Percentiles rank a stretch among this genome's conserved stretches.
Conservation (phyloP, 805 yeast genomes). For the Torulaspora gathmanii region DNA sequence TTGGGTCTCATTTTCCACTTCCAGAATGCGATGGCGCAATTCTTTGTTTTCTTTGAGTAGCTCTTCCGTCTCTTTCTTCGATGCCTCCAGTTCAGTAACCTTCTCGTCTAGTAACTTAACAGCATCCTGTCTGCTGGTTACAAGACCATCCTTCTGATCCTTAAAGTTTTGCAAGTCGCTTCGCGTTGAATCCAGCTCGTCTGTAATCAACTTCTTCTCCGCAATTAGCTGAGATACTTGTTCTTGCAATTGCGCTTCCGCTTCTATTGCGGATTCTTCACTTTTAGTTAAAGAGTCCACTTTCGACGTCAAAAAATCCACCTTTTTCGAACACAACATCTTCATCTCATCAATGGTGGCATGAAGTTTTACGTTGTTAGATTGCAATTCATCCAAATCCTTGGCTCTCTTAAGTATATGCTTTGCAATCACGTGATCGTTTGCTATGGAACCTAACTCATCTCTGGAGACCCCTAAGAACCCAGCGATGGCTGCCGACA, state of each 20-base stretch:
- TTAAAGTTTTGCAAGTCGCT: constrained; percentile 7
- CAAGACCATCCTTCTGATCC: constrained; percentile 18
- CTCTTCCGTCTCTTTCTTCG: constrained; percentile 20
- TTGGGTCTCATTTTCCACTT: constrained; percentile 38
- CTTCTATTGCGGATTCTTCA: constrained; percentile 22
- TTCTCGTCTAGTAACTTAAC: constrained; percentile 30
- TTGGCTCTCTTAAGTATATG: constrained; percentile 22
- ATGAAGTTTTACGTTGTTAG: constrained; percentile 37
- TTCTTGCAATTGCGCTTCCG: constrained; percentile 18
- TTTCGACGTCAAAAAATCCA: constrained; percentile 34
- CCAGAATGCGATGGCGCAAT: constrained; percentile 40
- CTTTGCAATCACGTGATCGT: constrained; percentile 1
- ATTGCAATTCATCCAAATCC: constrained; percentile 37
- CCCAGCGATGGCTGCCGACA: constrained; percentile 28
- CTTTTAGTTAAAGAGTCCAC: constrained; percentile 23
- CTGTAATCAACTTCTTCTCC: constrained; percentile 11
- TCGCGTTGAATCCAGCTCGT: constrained; percentile 7
- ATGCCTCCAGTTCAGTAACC: constrained; percentile 22
- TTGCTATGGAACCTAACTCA: constrained; percentile 12
- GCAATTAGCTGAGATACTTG: constrained; percentile 22
- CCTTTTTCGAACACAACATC: constrained; percentile 34
- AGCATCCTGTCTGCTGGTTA: constrained; percentile 25
- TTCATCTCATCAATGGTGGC: constrained; percentile 41
- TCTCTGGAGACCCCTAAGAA: constrained; percentile 34
- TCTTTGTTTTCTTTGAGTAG: constrained; percentile 30